Conservation (phyloP, 192 early-diverging fungal species). For the Backusella sp. region DNA sequence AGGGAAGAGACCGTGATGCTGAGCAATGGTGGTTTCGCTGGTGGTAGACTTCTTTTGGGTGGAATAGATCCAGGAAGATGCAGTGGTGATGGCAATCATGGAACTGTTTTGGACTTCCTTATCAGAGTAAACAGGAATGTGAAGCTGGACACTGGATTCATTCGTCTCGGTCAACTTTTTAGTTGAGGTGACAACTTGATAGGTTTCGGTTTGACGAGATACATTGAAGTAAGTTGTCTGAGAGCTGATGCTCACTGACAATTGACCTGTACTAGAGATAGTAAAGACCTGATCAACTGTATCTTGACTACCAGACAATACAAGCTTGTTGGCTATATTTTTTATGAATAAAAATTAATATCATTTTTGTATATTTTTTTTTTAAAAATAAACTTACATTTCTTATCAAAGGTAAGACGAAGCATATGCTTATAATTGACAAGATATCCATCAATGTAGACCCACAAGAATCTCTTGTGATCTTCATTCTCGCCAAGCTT, state of each 20-base stretch:
- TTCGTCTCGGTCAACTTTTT: neutral
- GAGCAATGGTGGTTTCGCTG: conserved; percentile 7
- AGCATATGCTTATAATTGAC: conserved; percentile 32
- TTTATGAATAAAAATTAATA: neutral
- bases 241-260: conserved; percentile 4
- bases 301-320: neutral
- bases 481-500: conserved; percentile 12
- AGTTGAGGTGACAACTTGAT: conserved; percentile 5
- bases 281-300: conserved; percentile 9
- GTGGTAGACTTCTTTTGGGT: conserved; percentile 12
- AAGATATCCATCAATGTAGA: conserved; percentile 24
- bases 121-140: conserved; percentile 20
- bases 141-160: conserved; percentile 11
- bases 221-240: conserved; percentile 14
- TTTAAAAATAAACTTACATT: conserved; percentile 12
- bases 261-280: conserved; percentile 10
- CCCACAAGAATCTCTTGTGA: conserved; percentile 30
- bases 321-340: conserved; percentile 9
- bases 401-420: conserved; percentile 12
- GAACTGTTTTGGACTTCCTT: neutral
- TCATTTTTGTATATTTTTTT: neutral
- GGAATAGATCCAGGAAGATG: conserved; percentile 4
- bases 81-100: conserved; percentile 11
- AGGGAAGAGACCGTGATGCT: conserved; percentile 25
- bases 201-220: neutral